Percentiles rank a stretch among this genome's conserved stretches.
phyloP scores from a whole-genome alignment of 148 eudicot genomes.

The Dianthus caryophyllus region DNA sequence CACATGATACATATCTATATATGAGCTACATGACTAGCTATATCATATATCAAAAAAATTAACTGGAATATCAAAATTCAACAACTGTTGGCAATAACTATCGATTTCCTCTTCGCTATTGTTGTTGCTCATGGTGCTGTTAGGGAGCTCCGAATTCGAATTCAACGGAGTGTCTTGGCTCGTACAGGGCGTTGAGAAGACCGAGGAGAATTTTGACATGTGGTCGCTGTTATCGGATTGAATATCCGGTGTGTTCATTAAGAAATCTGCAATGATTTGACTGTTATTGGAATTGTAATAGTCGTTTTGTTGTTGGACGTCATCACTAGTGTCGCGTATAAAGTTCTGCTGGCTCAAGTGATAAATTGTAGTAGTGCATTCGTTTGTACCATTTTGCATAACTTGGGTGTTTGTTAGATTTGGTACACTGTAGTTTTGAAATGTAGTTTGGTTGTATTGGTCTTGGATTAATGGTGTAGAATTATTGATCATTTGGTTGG shows the following conservation, averaged over 20 bases:
- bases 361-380: slow-evolving; percentile 20
- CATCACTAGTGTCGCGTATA: slow-evolving; percentile 6
- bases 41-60: slow-evolving; percentile 21
- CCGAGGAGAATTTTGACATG: slow-evolving; percentile 38
- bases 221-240: slow-evolving; percentile 19
- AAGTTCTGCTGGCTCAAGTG: slow-evolving; percentile 13
- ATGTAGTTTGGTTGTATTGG: slow-evolving; percentile 8
- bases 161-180: slow-evolving; percentile 52
- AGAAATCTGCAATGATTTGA: slow-evolving; percentile 24
- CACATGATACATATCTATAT: background rate
- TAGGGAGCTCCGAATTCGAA: slow-evolving; percentile 41
- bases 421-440: slow-evolving; percentile 23
- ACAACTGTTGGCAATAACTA: slow-evolving; percentile 41
- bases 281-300: slow-evolving; percentile 18
- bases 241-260: slow-evolving; percentile 30
- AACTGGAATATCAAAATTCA: slow-evolving; percentile 29
- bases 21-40: no score
- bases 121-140: slow-evolving; percentile 26
- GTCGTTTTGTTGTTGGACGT: slow-evolving; percentile 13
- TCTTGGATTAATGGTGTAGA: background rate
- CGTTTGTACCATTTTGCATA: slow-evolving; percentile 34
- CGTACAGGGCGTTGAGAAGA: slow-evolving; percentile 54
- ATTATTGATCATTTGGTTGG: background rate
- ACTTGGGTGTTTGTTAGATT: slow-evolving; percentile 17
- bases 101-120: slow-evolving; percentile 60